Evolutionary conservation across 1,284 basidiomycete species (phyloP).

Genomic region (Xerocomus cyaneibrunnescens): DNA sequence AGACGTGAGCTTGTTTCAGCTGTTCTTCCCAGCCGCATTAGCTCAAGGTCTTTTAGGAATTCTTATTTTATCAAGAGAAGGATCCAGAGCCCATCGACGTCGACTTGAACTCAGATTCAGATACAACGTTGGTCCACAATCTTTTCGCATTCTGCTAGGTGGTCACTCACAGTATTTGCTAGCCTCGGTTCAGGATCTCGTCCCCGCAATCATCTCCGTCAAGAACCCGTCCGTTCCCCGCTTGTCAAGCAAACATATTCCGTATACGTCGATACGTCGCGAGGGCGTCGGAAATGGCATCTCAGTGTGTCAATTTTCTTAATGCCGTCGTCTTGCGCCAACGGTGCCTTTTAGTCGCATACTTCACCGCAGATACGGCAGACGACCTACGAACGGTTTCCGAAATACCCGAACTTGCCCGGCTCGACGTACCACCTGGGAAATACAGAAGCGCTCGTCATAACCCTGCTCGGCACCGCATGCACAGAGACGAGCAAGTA

Average conservation of each 20-base stretch:
- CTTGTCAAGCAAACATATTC: conserved; percentile 81
- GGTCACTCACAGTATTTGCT: conserved; percentile 23
- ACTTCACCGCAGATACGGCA: conserved; percentile 63
- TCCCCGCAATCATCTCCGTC: conserved; percentile 35
- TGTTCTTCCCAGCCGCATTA: background rate
- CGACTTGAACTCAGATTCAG: conserved; percentile 49
- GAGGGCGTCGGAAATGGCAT: conserved; percentile 74
- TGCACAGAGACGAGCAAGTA: conserved; percentile 24
- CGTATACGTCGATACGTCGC: conserved; percentile 60
- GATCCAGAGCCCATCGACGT: conserved; percentile 44
- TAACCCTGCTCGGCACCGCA: conserved; percentile 34
- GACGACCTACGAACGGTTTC: conserved; percentile 57
- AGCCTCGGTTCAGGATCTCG: conserved; percentile 37
- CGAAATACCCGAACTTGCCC: conserved; percentile 52
- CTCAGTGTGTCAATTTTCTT: conserved; percentile 51
- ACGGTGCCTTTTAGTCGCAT: conserved; percentile 52
- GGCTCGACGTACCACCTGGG: conserved; percentile 54
- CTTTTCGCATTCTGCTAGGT: background rate
- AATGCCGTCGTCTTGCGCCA: conserved; percentile 5
- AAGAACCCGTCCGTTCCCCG: conserved; percentile 44
- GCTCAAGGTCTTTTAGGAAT: conserved; percentile 50
- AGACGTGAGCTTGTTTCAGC: conserved; percentile 50
- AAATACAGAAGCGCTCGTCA: conserved; percentile 63
- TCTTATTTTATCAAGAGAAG: conserved; percentile 74
- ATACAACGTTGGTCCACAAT: conserved; percentile 36